These are phyloP conservation scores for Colletotrichum brevisporum DNA, from an alignment of 2,329 filamentous ascomycete species.

Conservation along the genomic window DNA sequence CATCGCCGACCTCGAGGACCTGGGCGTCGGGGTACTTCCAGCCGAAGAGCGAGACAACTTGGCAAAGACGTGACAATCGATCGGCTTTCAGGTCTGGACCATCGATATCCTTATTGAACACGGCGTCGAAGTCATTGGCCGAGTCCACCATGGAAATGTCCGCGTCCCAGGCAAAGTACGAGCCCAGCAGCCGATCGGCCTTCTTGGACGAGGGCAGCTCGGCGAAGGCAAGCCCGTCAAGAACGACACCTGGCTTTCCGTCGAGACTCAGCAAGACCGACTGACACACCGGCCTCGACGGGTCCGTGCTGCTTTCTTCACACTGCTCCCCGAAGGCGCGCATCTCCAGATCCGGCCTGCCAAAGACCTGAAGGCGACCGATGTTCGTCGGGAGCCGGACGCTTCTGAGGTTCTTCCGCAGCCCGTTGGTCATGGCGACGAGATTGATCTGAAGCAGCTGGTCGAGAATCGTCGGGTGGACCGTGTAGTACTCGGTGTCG, in stretches of 20 bases:
- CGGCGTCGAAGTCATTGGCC: not conserved
- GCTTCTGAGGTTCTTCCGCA: not conserved
- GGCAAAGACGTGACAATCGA: not conserved
- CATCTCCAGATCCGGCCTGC: conserved; percentile 19
- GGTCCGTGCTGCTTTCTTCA: not conserved
- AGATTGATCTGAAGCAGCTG: conserved; percentile 32
- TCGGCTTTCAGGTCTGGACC: not conserved
- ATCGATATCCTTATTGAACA: not conserved
- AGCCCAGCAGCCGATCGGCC: conserved; percentile 13
- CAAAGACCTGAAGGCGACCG: conserved; percentile 1
- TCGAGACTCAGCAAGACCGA: conserved; percentile 23
- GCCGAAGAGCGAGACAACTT: not conserved
- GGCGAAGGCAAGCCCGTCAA: conserved; percentile 27
- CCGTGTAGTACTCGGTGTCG: conserved; percentile 24
- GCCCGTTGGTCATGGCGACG: conserved; percentile 19
- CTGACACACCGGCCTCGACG: not conserved
- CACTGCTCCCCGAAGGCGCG: conserved; percentile 22
- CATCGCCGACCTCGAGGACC: conserved; percentile 20
- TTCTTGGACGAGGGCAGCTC: conserved; percentile 27
- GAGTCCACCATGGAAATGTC: conserved; percentile 24
- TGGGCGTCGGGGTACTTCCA: conserved; percentile 26
- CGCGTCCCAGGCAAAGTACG: conserved; percentile 25
- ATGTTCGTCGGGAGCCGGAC: conserved; percentile 27
- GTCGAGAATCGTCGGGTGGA: conserved; percentile 25
- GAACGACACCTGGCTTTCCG: conserved; percentile 7